Conservation (phyloP, 768 basidiomycete species). For the Rhizopogon vinicolor region DNA sequence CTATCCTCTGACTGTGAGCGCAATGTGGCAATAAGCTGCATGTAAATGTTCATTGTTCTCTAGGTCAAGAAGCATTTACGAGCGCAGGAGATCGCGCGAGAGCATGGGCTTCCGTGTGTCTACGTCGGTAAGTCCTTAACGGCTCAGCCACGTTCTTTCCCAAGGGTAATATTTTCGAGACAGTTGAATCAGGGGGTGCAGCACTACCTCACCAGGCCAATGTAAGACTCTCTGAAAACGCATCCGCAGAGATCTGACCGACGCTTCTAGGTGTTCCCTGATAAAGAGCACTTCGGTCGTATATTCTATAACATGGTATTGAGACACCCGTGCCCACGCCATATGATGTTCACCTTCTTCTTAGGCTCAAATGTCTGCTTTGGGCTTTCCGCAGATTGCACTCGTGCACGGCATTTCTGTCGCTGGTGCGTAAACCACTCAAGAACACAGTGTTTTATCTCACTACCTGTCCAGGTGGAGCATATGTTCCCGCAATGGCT, state of each 20-base stretch:
- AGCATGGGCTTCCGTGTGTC: slow-evolving; percentile 85
- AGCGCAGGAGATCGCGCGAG: slow-evolving; percentile 91
- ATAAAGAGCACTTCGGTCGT: slow-evolving; percentile 92
- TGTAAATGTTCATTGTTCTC: neutral
- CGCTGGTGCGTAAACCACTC: slow-evolving; percentile 45
- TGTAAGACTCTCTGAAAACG: slow-evolving; percentile 27
- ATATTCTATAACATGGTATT: slow-evolving; percentile 96
- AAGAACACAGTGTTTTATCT: neutral
- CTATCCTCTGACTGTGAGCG: slow-evolving; percentile 73
- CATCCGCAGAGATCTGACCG: neutral
- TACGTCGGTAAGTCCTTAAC: slow-evolving; percentile 67
- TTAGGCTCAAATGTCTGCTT: slow-evolving; percentile 89
- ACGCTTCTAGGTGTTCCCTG: slow-evolving; percentile 68
- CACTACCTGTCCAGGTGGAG: slow-evolving; percentile 53
- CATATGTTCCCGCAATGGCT: slow-evolving; percentile 95
- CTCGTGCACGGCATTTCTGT: slow-evolving; percentile 94
- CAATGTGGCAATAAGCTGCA: neutral
- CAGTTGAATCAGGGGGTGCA: slow-evolving; percentile 93
- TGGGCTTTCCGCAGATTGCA: slow-evolving; percentile 88
- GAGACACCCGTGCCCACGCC: neutral
- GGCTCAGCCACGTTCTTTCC: neutral
- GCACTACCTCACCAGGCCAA: slow-evolving; percentile 91
- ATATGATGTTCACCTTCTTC: slow-evolving; percentile 8
- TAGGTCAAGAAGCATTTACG: slow-evolving; percentile 94
- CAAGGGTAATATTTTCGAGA: slow-evolving; percentile 4